phyloP scores from a whole-genome alignment of 169 alveolate genomes.

The Amoebophrya sp. region DNA sequence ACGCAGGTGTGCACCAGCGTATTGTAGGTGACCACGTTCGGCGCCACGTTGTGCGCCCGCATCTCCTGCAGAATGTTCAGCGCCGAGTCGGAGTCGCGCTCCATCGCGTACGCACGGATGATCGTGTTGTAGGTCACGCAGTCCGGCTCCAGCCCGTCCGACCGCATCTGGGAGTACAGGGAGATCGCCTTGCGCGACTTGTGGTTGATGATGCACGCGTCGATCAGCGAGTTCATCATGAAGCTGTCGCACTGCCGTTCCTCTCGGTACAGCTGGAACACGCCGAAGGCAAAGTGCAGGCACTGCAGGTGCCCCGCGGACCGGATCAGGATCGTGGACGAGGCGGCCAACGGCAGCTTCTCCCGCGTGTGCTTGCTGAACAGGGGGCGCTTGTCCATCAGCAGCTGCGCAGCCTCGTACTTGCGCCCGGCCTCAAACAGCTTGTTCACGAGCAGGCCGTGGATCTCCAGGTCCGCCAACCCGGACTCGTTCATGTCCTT shows the following conservation, averaged over 20 bases:
- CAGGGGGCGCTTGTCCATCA: not conserved
- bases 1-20: conserved; percentile 15
- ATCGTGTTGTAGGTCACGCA: not conserved
- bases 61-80: not conserved
- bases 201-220: not conserved
- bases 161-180: not conserved
- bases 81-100: not conserved
- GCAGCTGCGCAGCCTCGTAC: not conserved
- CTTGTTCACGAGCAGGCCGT: not conserved
- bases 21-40: conserved; percentile 15
- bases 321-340: not conserved
- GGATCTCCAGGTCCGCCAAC: not conserved
- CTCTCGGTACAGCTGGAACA: not conserved
- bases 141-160: not conserved
- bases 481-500: not conserved
- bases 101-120: conserved; percentile 1
- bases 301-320: not conserved
- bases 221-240: not conserved
- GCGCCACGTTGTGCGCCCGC: not conserved
- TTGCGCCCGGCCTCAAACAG: not conserved
- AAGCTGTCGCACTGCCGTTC: not conserved
- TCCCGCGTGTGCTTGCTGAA: not conserved
- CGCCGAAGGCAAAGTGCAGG: not conserved
- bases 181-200: not conserved
- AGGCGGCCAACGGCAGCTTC: not conserved